Evolutionary conservation across 108 stramenopile genomes (phyloP).

Genomic region (Cyclotella distinguenda): DNA sequence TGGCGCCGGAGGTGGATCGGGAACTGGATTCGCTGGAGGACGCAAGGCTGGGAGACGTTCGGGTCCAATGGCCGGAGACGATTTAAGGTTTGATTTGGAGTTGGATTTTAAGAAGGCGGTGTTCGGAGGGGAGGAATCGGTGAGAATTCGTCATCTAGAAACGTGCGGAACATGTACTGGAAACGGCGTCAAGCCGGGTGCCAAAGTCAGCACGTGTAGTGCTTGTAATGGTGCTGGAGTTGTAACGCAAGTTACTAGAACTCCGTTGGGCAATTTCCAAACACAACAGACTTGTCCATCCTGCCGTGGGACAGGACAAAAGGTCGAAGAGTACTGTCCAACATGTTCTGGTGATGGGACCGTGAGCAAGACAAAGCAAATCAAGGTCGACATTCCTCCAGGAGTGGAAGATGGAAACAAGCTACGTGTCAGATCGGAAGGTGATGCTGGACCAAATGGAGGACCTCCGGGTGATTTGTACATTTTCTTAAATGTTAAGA

Average conservation of each 20-base stretch:
- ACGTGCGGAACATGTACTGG: slow-evolving; percentile 88
- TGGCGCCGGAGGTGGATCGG: slow-evolving; percentile 57
- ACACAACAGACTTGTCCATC: slow-evolving; percentile 93
- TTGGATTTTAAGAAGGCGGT: slow-evolving; percentile 94
- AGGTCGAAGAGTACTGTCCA: slow-evolving; percentile 92
- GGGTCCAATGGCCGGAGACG: slow-evolving; percentile 87
- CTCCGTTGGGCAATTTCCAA: slow-evolving; percentile 95
- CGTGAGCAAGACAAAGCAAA: slow-evolving; percentile 90
- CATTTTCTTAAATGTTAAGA: slow-evolving; percentile 95
- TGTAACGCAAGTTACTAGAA: slow-evolving; percentile 91
- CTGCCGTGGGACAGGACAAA: slow-evolving; percentile 92
- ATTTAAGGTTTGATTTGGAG: slow-evolving; percentile 90
- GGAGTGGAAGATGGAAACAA: slow-evolving; percentile 97
- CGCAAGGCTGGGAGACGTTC: slow-evolving; percentile 50
- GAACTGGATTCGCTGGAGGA: slow-evolving; percentile 51
- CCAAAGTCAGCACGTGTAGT: slow-evolving; percentile 73
- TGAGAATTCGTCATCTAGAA: slow-evolving; percentile 92
- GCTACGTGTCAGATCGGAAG: slow-evolving; percentile 93
- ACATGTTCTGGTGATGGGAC: slow-evolving; percentile 93
- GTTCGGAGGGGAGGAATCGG: slow-evolving; percentile 96
- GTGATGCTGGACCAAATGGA: slow-evolving; percentile 93
- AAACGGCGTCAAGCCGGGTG: slow-evolving; percentile 88
- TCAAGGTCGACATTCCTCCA: slow-evolving; percentile 94
- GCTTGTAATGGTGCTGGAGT: slow-evolving; percentile 89
- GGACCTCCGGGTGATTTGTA: slow-evolving; percentile 95